Evolutionary conservation across 768 basidiomycete species (phyloP), one percentile per base, ranked within the genome.

Genomic region (Thelephora aurantiotincta): DNA sequence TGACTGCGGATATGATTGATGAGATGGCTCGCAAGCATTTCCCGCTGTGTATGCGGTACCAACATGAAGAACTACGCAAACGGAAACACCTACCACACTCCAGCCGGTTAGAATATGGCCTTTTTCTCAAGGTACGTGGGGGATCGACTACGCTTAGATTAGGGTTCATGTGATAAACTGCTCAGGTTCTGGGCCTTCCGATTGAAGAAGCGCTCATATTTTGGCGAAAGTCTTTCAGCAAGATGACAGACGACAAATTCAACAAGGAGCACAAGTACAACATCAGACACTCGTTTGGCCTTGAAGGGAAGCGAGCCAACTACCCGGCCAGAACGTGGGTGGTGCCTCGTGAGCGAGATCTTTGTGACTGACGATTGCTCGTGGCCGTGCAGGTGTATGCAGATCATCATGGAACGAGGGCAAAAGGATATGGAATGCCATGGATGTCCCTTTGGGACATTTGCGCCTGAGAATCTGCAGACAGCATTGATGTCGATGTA

Each of bases 221-320:
- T 64, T 99, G 96, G 96, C 71, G 89, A 47, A 86, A 80, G 59
- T 81, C 86, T 20, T 96, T 94, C 60, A 78, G 63, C 52, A 68
- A 65, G 22, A 77, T 89, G 47, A 78, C 82, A 9, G 94, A 97
- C 50, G 91, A 97, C 65, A 83, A 90, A 61, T 99, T 98, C 66
- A 94, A 93, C 69, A 99, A 98, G 60, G 87, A 96, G 60, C 82
- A 97, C 72, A 82, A 79, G 56, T 99, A 99, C 63, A 99, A 98
- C 54, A 92, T 99, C 56, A 81, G 94, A 41, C 96, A 99, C 61
- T 81, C 80, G 4, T 99, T 81, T 57, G 96, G 96, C 34, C 66
- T 96, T 45, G 96, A 98, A 60, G 96, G 96, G 9, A 89, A 84
- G 63, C 77, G 94, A 38, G 86, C 83, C 35, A 97, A 97, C 58